Evolutionary conservation across 805 yeast genomes (phyloP).

Genomic region (Ogataea paraovalis): DNA sequence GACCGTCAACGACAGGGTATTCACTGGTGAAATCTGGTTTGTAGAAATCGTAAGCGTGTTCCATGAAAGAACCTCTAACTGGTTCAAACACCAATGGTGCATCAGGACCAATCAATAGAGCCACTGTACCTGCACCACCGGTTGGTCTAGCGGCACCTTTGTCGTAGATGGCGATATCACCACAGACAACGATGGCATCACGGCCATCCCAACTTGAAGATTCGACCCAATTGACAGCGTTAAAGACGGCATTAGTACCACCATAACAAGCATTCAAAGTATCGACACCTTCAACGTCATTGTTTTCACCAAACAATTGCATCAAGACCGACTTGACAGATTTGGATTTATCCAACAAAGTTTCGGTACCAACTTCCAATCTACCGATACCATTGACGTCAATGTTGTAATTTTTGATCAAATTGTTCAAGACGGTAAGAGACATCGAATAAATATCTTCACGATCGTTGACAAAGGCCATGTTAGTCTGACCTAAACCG

Average conservation of each 20-base stretch:
- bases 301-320: constrained; percentile 87
- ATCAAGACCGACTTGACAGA: constrained; percentile 93
- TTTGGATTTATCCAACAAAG: constrained; percentile 93
- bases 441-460: constrained; percentile 94
- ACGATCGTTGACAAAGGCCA: constrained; percentile 96
- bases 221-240: constrained; percentile 94
- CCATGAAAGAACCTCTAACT: constrained; percentile 89
- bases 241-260: constrained; percentile 93
- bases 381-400: constrained; percentile 84
- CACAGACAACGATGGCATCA: constrained; percentile 93
- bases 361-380: constrained; percentile 97
- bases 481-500: constrained; percentile 97
- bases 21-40: constrained; percentile 96
- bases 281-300: constrained; percentile 93
- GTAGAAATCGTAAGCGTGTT: constrained; percentile 96
- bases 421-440: constrained; percentile 78
- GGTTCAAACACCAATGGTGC: constrained; percentile 94
- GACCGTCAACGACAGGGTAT: constrained; percentile 97
- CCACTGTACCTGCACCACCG: constrained; percentile 98
- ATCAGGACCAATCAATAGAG: constrained; percentile 92
- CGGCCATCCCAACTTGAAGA: constrained; percentile 97
- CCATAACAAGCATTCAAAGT: constrained; percentile 98
- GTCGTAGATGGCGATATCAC: constrained; percentile 96
- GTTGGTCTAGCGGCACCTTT: constrained; percentile 99
- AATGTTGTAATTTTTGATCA: constrained; percentile 76